Evolutionary conservation across 495 filamentous ascomycete species (phyloP).

Genomic region (Xylaria grammica): DNA sequence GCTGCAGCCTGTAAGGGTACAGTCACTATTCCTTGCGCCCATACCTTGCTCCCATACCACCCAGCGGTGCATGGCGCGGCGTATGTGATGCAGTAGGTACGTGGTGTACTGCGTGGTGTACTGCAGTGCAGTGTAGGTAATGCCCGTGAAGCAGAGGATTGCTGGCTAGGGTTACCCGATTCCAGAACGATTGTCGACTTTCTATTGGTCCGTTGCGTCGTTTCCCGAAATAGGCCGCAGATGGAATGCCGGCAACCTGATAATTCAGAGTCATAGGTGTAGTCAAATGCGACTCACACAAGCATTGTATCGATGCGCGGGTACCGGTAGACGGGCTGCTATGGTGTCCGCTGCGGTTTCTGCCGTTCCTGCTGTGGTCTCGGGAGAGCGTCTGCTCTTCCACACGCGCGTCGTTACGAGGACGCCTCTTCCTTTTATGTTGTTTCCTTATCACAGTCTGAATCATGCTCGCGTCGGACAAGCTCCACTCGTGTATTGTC

Average conservation of each 20-base stretch:
- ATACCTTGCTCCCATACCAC: constrained; percentile 1
- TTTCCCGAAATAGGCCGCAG: constrained; percentile 11
- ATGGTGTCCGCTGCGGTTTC: no score
- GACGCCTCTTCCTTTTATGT: constrained; percentile 16
- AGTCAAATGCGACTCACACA: neutral
- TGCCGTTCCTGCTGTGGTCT: constrained; percentile 15
- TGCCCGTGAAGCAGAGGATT: constrained; percentile 5
- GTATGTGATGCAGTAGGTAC: neutral
- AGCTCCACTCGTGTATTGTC: constrained; percentile 5
- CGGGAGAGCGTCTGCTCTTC: neutral
- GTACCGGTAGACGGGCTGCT: neutral
- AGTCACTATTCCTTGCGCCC: no score
- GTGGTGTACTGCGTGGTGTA: neutral
- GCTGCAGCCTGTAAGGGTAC: no score
- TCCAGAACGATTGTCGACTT: constrained; percentile 1
- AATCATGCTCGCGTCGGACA: constrained; percentile 1
- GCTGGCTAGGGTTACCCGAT: neutral
- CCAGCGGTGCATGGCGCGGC: neutral
- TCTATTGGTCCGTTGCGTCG: neutral
- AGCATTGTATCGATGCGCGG: neutral
- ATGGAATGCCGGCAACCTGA: constrained; percentile 3
- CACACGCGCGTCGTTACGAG: neutral
- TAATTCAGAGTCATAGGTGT: neutral
- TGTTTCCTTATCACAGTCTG: neutral
- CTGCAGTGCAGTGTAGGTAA: neutral